phyloP scores from a whole-genome alignment of 2,329 filamentous ascomycete species.

The Myriosclerotinia curreyana region DNA sequence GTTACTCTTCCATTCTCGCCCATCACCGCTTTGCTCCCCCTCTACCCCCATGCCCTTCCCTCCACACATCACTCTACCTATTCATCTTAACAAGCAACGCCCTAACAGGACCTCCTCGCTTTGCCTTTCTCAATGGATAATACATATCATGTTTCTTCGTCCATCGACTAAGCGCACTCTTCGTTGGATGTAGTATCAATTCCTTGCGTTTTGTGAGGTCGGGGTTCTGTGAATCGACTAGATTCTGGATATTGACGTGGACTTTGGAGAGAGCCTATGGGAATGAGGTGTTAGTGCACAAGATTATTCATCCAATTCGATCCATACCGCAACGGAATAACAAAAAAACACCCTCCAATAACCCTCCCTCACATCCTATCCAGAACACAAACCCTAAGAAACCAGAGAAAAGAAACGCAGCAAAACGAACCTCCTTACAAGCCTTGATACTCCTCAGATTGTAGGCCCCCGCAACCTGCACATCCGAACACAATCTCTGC shows the following conservation, averaged over 20 bases:
- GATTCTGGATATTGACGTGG: slow-evolving; percentile 5
- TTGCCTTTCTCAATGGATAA: neutral
- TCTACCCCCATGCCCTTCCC: no score
- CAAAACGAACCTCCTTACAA: slow-evolving; percentile 5
- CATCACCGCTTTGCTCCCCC: neutral
- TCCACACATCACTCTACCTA: no score
- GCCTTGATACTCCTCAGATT: neutral
- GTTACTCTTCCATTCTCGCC: neutral
- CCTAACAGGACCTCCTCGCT: slow-evolving; percentile 1
- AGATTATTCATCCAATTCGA: neutral
- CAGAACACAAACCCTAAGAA: neutral
- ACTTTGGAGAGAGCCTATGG: slow-evolving; percentile 1
- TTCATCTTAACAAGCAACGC: neutral
- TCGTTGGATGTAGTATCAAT: no score
- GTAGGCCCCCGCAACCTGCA: neutral
- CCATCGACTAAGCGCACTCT: neutral
- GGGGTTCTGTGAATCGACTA: neutral
- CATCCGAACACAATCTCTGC: slow-evolving; percentile 15
- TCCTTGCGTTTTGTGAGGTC: no score
- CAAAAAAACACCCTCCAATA: no score
- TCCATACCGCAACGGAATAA: no score
- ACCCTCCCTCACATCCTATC: neutral
- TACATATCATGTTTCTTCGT: neutral
- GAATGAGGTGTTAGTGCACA: neutral
- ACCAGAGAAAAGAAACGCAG: neutral